phyloP scores from a whole-genome alignment of 805 yeast genomes.

The Yarrowia sp. region DNA sequence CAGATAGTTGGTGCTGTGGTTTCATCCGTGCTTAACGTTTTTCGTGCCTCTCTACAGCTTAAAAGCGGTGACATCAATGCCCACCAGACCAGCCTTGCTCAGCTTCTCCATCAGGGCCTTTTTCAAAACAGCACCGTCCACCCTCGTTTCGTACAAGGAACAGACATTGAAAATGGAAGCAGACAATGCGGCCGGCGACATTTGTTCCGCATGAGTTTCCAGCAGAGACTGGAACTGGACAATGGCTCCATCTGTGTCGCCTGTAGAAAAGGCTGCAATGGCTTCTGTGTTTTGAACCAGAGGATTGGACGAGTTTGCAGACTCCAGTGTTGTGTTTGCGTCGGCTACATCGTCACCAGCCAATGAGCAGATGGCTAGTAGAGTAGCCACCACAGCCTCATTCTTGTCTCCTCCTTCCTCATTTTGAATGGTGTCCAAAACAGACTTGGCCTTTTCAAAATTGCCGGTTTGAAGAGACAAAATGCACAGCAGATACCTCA shows the following conservation, averaged over 20 bases:
- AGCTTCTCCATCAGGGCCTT: slow-evolving; percentile 13
- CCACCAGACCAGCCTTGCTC: background rate
- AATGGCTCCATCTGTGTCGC: background rate
- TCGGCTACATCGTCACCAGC: background rate
- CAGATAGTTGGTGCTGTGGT: no score
- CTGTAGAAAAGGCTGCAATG: background rate
- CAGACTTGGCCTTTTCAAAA: background rate
- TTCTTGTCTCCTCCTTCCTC: background rate
- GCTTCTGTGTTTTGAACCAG: slow-evolving; percentile 23
- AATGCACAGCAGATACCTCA: slow-evolving; percentile 1
- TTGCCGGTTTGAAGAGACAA: slow-evolving; percentile 5
- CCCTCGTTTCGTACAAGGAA: slow-evolving; percentile 5
- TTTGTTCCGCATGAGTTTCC: slow-evolving; percentile 10
- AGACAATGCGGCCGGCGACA: slow-evolving; percentile 6
- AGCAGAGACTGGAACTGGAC: slow-evolving; percentile 13
- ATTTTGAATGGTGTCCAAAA: background rate
- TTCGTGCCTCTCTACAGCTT: no score
- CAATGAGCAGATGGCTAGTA: background rate
- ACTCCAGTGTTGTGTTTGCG: background rate
- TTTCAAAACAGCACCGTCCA: background rate
- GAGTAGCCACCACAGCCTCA: background rate
- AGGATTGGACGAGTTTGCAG: background rate
- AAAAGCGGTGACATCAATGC: slow-evolving; percentile 8
- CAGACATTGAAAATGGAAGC: slow-evolving; percentile 16
- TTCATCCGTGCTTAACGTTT: no score